Base-by-base conservation (phyloP, 768 basidiomycete species). In the Pisolithus albus region DNA sequence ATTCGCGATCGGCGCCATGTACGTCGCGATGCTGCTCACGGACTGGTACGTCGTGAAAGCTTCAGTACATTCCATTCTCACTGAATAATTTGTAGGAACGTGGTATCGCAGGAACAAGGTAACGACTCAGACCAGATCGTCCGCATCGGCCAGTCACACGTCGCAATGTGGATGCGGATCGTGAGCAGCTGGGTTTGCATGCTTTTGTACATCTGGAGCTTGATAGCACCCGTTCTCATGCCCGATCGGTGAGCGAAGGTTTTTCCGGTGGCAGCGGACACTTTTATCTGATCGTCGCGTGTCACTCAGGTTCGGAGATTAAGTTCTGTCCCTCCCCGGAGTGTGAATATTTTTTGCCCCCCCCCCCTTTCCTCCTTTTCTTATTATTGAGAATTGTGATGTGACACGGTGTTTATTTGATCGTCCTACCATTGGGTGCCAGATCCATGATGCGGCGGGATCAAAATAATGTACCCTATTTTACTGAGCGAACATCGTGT, bases 91-190 rank as follows among this genome's bases (percentile, higher is more conserved):
- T 26, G 50, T 48, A 89, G 88, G 86, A 90, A 91, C 57, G 75
- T 89, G 41, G 81, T 88, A 21, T 82, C 80, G 52, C 81, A 79
- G 57, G 67, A 72, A 43, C 79, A 59, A 37, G 74, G 75, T 41
- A 64, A 63, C 0, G 76, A 82, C 54, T 77, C 81, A n/a, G 75
- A 81, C 50, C 72, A 79, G 40, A 82, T 87, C 55, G 85, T 97
- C 37, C 90, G 92, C 67, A 98, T 98, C 45, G 96, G 96, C 16
- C 83, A 93, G 36, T 94, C 92, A 5, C 90, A 93, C 65, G 86
- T 88, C 8, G 93, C 96, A 3, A 98, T 99, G 95, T 99, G 96
- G 96, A 97, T 97, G 91, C 77, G 96, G 4, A 81, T 98, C 30
- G 88, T 98, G 43, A 93, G 91, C 28, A 89, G 89, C 56, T 99